Evolutionary conservation across 441 rosid species (phyloP), one percentile per base, ranked within the genome.

Genomic region (Euphorbia corollata): DNA sequence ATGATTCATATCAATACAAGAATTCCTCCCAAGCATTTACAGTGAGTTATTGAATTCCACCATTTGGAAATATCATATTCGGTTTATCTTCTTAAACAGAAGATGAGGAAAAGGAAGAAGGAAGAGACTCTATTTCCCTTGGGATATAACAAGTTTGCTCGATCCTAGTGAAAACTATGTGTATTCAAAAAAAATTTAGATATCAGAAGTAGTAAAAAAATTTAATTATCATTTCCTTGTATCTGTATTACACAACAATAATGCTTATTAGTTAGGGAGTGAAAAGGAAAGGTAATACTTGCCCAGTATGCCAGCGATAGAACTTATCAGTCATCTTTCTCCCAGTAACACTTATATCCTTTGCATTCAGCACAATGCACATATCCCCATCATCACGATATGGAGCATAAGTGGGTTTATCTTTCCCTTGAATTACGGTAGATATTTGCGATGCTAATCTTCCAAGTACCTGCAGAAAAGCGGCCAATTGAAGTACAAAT

Each of bases 241-340:
- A 19, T 5, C 18, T 10, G 58, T 19, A 62, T 47, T 51, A 16
- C 20, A 62, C 5, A 18, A 67, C 22, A 61, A 59, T 19, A 32
- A 47, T n/a, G 47, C 39, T 59, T 61, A 39, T 24, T 22, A 45
- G 23, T 27, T 10, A 63, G 30, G 36, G 69, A 47, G 9, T 34
- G 65, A 63, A 58, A 65, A 23, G 47, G 59, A 63, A 36, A 13
- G 64, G 13, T 47, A 59, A 39, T 71, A 82, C 91, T 87, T 84
- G 80, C 98, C 99, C 97, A 7, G 99, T 95, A 76, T 95, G 99
- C 94, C 96, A 85, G 79, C 74, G 82, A 71, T 96, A 96, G 77
- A 92, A 76, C 79, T 96, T 96, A 79, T 96, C 87, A 0, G 95
- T 96, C 82, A 96, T 84, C 77, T 96, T 96, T 78, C 97, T 86